Conservation (phyloP, 257 asterid species). For the Penstemon eatonii region DNA sequence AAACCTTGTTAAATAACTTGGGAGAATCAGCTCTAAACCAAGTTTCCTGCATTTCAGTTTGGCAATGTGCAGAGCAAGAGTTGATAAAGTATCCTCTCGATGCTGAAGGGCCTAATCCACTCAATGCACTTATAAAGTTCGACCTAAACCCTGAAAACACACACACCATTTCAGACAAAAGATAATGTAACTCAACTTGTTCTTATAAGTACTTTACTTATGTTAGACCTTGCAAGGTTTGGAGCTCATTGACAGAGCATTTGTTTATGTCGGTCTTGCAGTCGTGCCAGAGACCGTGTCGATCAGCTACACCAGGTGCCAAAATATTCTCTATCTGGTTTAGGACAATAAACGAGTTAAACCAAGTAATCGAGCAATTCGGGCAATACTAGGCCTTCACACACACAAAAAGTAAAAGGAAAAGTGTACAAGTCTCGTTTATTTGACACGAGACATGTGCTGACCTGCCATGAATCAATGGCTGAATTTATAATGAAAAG, state of each 20-base stretch:
- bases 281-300: conserved; percentile 50
- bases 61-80: conserved; percentile 94
- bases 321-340: conserved; percentile 53
- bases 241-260: conserved; percentile 55
- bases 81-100: conserved; percentile 78
- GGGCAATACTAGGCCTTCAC: not conserved
- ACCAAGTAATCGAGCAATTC: not conserved
- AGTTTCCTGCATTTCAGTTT: conserved; percentile 80
- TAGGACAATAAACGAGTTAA: not conserved
- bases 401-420: not conserved
- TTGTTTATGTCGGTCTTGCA: conserved; percentile 60
- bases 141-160: conserved; percentile 50
- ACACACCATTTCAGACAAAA: not conserved
- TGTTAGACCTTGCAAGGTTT: conserved; percentile 50
- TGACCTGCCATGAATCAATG: conserved; percentile 97
- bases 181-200: not conserved
- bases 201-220: not conserved
- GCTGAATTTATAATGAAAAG: conserved; percentile 80
- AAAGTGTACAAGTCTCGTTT: not conserved
- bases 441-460: conserved; percentile 23
- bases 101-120: conserved; percentile 46
- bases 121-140: conserved; percentile 51
- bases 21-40: conserved; percentile 79
- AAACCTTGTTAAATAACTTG: conserved; percentile 53
- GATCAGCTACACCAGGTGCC: conserved; percentile 70